These are phyloP conservation scores for Ceratocystis harringtonii DNA, from an alignment of 2,329 filamentous ascomycete genomes.

Conservation along the genomic window DNA sequence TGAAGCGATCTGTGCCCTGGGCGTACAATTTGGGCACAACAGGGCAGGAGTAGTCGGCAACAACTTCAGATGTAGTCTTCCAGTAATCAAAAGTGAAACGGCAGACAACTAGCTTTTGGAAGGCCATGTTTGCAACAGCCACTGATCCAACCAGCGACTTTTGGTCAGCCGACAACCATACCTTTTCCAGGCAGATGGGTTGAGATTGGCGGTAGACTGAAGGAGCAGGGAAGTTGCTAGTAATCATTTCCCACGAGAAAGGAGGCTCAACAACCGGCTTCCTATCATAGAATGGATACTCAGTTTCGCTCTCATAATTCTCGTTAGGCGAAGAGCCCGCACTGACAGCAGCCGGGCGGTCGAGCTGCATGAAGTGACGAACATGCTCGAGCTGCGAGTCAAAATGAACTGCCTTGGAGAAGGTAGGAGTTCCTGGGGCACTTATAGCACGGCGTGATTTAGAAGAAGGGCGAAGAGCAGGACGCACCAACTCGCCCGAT, in stretches of 20 bases:
- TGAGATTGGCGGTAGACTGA: constrained; percentile 35
- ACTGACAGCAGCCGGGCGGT: constrained; percentile 89
- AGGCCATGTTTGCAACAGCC: constrained; percentile 75
- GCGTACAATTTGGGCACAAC: constrained; percentile 40
- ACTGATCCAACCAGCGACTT: constrained; percentile 73
- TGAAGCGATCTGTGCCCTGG: constrained; percentile 63
- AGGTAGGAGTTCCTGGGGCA: constrained; percentile 94
- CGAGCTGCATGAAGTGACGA: constrained; percentile 85
- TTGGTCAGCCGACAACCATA: constrained; percentile 78
- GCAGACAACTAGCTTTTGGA: constrained; percentile 77
- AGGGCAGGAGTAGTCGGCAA: constrained; percentile 74
- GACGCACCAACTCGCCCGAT: constrained; percentile 89
- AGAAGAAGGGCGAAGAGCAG: constrained; percentile 56
- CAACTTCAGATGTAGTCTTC: constrained; percentile 94
- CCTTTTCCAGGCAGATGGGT: constrained; percentile 67
- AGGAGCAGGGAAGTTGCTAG: constrained; percentile 66
- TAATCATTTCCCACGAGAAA: constrained; percentile 75
- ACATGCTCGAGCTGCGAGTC: constrained; percentile 94
- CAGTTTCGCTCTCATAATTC: constrained; percentile 67
- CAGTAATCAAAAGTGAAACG: constrained; percentile 95
- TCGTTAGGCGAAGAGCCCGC: constrained; percentile 86
- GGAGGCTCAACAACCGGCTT: constrained; percentile 26
- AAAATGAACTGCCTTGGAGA: constrained; percentile 95
- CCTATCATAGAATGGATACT: constrained; percentile 59
- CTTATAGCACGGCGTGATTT: constrained; percentile 76